Percentiles rank a stretch among this genome's conserved stretches.
These are phyloP conservation scores for Alternaria triticina DNA, from an alignment of 2,329 filamentous ascomycete genomes.

Conservation along the genomic window DNA sequence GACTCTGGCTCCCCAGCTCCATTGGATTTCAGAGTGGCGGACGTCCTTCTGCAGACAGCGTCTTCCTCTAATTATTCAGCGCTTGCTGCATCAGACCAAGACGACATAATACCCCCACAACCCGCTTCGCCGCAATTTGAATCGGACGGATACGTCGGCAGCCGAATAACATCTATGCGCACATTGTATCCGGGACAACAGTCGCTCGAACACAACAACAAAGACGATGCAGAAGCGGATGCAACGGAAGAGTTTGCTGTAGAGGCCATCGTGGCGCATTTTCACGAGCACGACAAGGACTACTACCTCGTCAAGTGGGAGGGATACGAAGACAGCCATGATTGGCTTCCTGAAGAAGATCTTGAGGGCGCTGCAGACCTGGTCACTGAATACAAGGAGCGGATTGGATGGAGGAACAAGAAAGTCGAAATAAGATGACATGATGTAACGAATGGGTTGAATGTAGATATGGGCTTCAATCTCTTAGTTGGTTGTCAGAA, in stretches of 20 bases:
- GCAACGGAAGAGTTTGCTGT: constrained; percentile 37
- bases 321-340: constrained; percentile 37
- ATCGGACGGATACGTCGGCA: not conserved
- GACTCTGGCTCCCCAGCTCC: not conserved
- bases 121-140: not conserved
- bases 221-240: constrained; percentile 5
- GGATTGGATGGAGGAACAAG: constrained; percentile 13
- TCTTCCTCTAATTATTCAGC: not conserved
- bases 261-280: constrained; percentile 38
- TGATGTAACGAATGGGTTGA: not conserved
- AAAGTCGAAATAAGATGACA: not conserved
- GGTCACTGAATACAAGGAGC: constrained; percentile 31
- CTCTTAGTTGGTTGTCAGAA: not conserved
- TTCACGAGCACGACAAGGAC: constrained; percentile 21
- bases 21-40: not conserved
- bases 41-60: not conserved
- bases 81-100: not conserved
- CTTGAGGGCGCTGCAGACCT: constrained; percentile 35
- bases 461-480: not conserved
- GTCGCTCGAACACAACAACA: not conserved
- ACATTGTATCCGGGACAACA: not conserved
- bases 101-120: constrained; percentile 7
- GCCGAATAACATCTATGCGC: not conserved
- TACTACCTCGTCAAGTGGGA: constrained; percentile 47
- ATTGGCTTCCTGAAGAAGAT: constrained; percentile 39